Evolutionary conservation across 345 rosid species (phyloP).

Genomic region (Acer yangbiense): DNA sequence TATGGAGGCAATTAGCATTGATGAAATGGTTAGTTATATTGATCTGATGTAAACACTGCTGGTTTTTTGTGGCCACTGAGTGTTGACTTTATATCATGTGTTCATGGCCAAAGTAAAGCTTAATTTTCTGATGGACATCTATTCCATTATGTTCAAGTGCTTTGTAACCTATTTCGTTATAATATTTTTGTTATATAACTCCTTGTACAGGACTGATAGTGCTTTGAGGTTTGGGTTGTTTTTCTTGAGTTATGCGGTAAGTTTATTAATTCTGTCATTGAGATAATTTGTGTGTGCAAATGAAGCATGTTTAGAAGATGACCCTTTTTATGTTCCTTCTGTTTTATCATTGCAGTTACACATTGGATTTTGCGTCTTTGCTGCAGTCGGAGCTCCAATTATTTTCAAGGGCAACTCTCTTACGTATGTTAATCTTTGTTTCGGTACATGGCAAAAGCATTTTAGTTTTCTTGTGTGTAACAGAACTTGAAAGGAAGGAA

Average conservation of each 20-base stretch:
- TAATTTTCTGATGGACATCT: neutral
- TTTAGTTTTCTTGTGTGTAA: neutral
- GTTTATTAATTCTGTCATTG: conserved; percentile 20
- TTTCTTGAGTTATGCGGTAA: conserved; percentile 80
- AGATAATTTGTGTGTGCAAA: conserved; percentile 6
- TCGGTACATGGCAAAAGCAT: neutral
- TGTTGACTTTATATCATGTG: neutral
- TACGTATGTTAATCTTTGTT: conserved; percentile 57
- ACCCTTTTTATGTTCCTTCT: conserved; percentile 16
- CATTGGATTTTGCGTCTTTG: conserved; percentile 80
- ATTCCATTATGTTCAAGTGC: neutral
- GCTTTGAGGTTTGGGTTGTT: conserved; percentile 94
- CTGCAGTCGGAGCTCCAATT: conserved; percentile 87
- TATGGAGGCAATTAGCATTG: neutral
- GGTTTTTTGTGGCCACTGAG: neutral
- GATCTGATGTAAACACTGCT: neutral
- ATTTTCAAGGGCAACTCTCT: conserved; percentile 93
- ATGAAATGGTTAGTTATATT: neutral
- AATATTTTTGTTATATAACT: conserved; percentile 8
- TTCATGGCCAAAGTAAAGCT: neutral
- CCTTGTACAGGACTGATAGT: conserved; percentile 87
- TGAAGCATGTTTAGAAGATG: conserved; percentile 16
- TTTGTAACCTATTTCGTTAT: neutral
- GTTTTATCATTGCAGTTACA: conserved; percentile 65
- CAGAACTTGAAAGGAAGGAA: neutral